Conservation (phyloP, 208 protist species). For the Porcisia deanei region DNA sequence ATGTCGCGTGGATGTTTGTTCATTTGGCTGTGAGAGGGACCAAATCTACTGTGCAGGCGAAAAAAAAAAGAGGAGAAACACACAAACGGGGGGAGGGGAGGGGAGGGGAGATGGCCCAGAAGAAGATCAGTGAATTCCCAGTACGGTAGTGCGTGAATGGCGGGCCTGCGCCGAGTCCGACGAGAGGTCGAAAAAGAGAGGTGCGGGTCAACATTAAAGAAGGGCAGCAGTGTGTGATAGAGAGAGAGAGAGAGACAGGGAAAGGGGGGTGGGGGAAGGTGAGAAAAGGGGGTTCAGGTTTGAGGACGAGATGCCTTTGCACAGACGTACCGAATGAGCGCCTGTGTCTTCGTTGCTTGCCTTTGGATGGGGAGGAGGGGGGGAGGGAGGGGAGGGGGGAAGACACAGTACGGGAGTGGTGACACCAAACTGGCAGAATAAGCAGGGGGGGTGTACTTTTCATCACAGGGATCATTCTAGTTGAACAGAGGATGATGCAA, state of each 20-base stretch:
- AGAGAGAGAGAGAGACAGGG: background rate
- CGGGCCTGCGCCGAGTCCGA: too few species aligned
- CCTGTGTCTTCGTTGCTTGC: too few species aligned
- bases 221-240: background rate
- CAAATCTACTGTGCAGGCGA: background rate
- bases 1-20: conserved; percentile 54
- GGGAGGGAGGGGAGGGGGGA: background rate
- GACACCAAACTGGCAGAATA: background rate
- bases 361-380: background rate
- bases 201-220: background rate
- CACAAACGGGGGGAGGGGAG: background rate
- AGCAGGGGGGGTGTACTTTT: too few species aligned
- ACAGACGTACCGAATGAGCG: too few species aligned
- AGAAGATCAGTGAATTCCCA: background rate
- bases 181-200: too few species aligned
- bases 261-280: background rate
- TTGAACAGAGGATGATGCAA: too few species aligned
- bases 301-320: too few species aligned
- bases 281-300: background rate
- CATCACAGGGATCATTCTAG: too few species aligned
- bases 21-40: conserved; percentile 8
- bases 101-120: background rate
- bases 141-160: background rate
- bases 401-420: background rate
- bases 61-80: background rate